Evolutionary conservation across 1,139 yeast species (phyloP), one percentile per base, ranked within the genome.

Genomic region (Suhomyces anneliseae): DNA sequence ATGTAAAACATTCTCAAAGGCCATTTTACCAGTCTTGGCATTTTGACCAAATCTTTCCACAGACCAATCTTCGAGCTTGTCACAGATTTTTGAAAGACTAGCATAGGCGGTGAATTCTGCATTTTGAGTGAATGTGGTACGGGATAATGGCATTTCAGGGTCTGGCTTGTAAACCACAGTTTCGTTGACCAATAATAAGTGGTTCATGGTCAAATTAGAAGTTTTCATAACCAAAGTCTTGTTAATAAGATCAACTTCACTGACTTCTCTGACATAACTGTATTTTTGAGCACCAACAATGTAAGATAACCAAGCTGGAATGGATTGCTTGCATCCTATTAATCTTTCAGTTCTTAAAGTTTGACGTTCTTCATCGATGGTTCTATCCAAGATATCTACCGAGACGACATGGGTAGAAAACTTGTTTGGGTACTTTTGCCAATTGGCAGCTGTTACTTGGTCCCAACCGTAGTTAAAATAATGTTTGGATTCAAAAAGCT

Each of bases 391-490:
- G 2, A 90, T 89, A 65, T 93, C 99, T 7, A 93, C 98, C 1
- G 95, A 95, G 14, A 90, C 85, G n/a, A 93, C 99, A 68, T 93
- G 99, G 0, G 95, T 81, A 7, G 96, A 85, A 52, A 86, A 76
- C 60, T 90, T 96, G 55, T 93, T 93, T 12, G 99, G 99, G 68
- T 93, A 93, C 61, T 93, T 93, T 55, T 82, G 84, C 99, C 99
- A 93, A 66, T 93, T 92, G 49, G 98, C 98, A 0, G 96, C 92
- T 1, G 96, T 87, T 15, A 93, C 96, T 60, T 89, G 90, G 36
- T 87, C 96, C 97, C 98, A 92, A 0, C 95, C 81, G 60, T 92
- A 92, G 51, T 81, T 72, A 66, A 90, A 92, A 34, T 69, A 72
- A 63, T 87, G 93, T 24, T 74, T 66, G 38, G 88, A 78, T 44